Conservation (phyloP, 1,284 basidiomycete genomes). For the Thelephora terrestris region DNA sequence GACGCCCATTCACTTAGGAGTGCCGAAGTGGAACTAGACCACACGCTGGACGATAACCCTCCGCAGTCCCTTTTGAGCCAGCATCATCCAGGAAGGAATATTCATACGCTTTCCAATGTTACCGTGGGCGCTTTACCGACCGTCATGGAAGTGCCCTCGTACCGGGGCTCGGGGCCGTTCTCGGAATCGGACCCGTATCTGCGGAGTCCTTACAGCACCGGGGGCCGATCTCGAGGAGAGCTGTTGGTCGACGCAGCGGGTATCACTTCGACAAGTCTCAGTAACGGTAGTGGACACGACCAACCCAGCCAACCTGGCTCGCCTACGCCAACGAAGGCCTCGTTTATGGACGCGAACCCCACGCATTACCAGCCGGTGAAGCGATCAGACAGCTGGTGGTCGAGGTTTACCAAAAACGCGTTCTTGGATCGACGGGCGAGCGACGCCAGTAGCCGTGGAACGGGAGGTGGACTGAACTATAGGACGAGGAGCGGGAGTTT, state of each 20-base stretch:
- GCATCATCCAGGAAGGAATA: no score
- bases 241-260: constrained; percentile 1
- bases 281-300: background rate
- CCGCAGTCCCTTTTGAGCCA: no score
- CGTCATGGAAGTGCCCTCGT: background rate
- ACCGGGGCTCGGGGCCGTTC: background rate
- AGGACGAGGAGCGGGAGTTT: background rate
- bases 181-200: background rate
- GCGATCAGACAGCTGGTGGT: constrained; percentile 39
- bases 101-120: background rate
- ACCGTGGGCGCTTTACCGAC: background rate
- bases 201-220: background rate
- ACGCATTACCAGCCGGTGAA: constrained; percentile 23
- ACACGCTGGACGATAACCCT: no score
- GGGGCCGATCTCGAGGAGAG: background rate
- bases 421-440: constrained; percentile 29
- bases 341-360: constrained; percentile 30
- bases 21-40: background rate
- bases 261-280: background rate
- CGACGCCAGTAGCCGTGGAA: constrained; percentile 12
- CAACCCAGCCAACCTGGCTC: constrained; percentile 17
- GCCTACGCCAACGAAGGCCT: constrained; percentile 23
- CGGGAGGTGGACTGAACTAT: constrained; percentile 2
- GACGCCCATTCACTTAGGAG: constrained; percentile 12
- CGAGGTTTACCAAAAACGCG: constrained; percentile 31